Conservation (phyloP, 345 rosid species). For the Eucalyptus urophylla region DNA sequence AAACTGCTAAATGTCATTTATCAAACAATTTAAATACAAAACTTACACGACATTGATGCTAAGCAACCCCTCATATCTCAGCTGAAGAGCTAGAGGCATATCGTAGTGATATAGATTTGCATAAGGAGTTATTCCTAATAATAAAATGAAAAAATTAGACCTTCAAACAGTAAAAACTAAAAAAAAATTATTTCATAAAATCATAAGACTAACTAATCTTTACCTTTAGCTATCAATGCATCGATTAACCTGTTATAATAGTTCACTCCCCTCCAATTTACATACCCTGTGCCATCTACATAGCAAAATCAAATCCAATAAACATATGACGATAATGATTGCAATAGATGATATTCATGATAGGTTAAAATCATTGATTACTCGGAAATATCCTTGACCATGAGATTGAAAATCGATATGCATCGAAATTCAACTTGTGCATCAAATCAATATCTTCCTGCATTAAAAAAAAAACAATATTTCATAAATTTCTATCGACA, state of each 20-base stretch:
- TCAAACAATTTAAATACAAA: neutral
- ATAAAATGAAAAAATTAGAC: neutral
- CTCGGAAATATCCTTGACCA: constrained; percentile 54
- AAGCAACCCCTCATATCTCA: constrained; percentile 23
- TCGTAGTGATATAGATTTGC: constrained; percentile 48
- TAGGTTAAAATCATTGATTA: neutral
- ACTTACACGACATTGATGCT: constrained; percentile 23
- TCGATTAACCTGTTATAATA: constrained; percentile 48
- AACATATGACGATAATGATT: neutral
- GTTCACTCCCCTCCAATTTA: constrained; percentile 48
- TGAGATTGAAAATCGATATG: constrained; percentile 45
- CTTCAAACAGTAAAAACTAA: neutral
- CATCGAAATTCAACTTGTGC: constrained; percentile 34
- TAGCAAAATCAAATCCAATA: neutral
- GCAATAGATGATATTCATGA: neutral
- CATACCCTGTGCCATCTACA: constrained; percentile 44
- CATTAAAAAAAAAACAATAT: neutral
- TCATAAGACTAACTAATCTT: neutral
- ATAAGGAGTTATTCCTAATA: constrained; percentile 39
- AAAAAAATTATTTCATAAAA: neutral
- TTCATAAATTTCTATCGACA: neutral
- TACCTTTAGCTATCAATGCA: constrained; percentile 32
- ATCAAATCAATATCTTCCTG: constrained; percentile 37
- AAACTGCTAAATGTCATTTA: neutral
- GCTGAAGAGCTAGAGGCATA: constrained; percentile 40